A percentile compares a stretch with the other conserved stretches of the same genome.
phyloP scores from a whole-genome alignment of 345 rosid genomes.

The Angophora floribunda region DNA sequence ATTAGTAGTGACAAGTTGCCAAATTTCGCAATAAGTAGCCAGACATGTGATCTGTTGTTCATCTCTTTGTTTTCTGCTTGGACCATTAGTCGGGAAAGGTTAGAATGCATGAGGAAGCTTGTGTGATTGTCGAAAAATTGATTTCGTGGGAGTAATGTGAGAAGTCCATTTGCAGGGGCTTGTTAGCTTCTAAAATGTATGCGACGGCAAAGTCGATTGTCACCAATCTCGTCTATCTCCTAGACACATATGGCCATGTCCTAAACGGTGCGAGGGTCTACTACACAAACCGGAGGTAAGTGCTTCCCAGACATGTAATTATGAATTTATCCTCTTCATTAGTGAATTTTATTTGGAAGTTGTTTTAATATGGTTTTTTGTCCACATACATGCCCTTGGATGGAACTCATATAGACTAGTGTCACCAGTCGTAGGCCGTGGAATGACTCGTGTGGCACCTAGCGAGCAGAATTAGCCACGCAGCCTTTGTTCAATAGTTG shows the following conservation, averaged over 20 bases:
- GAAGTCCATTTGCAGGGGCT: slow-evolving; percentile 44
- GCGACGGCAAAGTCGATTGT: slow-evolving; percentile 66
- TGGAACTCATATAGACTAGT: background rate
- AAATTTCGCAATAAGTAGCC: background rate
- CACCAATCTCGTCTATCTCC: slow-evolving; percentile 54
- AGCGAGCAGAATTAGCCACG: too few relatives aligned
- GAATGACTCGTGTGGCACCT: too few relatives aligned
- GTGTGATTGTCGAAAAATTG: background rate
- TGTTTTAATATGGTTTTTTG: background rate
- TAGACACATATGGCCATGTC: slow-evolving; percentile 62
- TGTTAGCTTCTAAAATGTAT: slow-evolving; percentile 80
- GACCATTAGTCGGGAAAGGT: background rate
- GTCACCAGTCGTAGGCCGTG: too few relatives aligned
- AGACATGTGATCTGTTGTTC: background rate
- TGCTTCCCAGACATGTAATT: background rate
- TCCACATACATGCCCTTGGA: background rate
- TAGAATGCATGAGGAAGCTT: background rate
- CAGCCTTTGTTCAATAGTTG: too few relatives aligned
- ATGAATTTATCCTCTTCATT: background rate
- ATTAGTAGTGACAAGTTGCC: accelerated
- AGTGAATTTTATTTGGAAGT: background rate
- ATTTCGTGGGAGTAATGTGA: background rate
- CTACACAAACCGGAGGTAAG: slow-evolving; percentile 80
- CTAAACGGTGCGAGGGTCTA: slow-evolving; percentile 79
- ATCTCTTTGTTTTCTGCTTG: background rate